phyloP scores from a whole-genome alignment of 257 asterid species.

The Apocynum venetum region DNA sequence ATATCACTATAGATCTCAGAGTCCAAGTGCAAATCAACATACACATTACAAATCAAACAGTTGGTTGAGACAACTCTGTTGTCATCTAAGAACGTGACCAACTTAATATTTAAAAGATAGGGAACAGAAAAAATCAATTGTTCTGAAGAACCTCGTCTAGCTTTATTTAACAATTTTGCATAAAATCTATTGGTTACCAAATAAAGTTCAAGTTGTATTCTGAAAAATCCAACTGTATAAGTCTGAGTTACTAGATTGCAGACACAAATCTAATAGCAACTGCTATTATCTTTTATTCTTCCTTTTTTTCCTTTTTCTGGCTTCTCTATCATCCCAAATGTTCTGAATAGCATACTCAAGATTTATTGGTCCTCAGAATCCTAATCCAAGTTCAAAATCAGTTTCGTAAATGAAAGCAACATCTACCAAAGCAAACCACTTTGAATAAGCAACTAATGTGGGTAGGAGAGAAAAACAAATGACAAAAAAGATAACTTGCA shows the following conservation, averaged over 20 bases:
- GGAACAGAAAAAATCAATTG: background rate
- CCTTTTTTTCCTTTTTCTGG: background rate
- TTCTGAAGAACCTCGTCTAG: background rate
- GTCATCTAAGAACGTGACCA: background rate
- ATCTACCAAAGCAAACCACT: background rate
- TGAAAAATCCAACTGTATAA: background rate
- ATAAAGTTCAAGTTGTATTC: background rate
- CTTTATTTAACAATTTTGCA: background rate
- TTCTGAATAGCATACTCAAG: background rate
- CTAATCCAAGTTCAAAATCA: background rate
- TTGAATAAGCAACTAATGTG: background rate
- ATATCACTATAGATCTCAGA: slow-evolving; percentile 11
- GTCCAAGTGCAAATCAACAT: background rate
- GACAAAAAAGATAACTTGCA: background rate
- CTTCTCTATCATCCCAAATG: background rate
- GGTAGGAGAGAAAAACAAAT: background rate
- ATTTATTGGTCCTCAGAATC: background rate
- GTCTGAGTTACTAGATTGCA: background rate
- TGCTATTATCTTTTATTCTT: background rate
- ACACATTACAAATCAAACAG: slow-evolving; percentile 8
- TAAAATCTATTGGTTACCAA: background rate
- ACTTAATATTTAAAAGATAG: background rate
- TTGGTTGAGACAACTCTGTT: background rate
- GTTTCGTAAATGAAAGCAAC: background rate
- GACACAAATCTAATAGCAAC: background rate